Percentiles rank a stretch among this genome's conserved stretches.
These are phyloP conservation scores for Penicillium decumbens DNA, from an alignment of 2,329 filamentous ascomycete species.

Conservation along the genomic window DNA sequence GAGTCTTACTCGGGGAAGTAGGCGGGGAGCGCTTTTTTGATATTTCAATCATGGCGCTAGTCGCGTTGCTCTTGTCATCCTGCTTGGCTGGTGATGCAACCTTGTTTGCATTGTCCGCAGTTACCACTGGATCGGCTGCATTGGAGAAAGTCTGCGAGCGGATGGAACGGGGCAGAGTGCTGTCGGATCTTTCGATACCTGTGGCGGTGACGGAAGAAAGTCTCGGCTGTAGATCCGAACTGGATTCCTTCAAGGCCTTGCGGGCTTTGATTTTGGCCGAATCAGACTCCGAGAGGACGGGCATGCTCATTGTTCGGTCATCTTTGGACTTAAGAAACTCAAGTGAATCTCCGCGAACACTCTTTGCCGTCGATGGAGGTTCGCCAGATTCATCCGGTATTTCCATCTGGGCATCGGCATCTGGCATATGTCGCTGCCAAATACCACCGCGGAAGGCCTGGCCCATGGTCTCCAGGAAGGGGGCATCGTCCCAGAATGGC, in stretches of 20 bases:
- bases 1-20: slow-evolving; percentile 49
- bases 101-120: slow-evolving; percentile 62
- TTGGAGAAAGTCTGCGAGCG: slow-evolving; percentile 60
- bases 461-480: slow-evolving; percentile 75
- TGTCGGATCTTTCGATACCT: slow-evolving; percentile 32
- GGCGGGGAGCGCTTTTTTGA: slow-evolving; percentile 59
- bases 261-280: slow-evolving; percentile 25
- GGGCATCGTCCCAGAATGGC: slow-evolving; percentile 94
- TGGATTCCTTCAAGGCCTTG: slow-evolving; percentile 27
- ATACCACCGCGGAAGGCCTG: slow-evolving; percentile 83
- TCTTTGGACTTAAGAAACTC: slow-evolving; percentile 32
- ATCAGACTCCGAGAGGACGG: slow-evolving; percentile 26
- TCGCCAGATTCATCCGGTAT: slow-evolving; percentile 36
- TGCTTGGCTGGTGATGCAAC: slow-evolving; percentile 54
- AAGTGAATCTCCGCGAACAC: slow-evolving; percentile 18
- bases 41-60: slow-evolving; percentile 62
- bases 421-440: slow-evolving; percentile 53
- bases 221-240: slow-evolving; percentile 19
- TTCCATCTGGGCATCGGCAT: slow-evolving; percentile 37
- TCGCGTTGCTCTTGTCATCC: slow-evolving; percentile 57
- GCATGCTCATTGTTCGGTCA: slow-evolving; percentile 34
- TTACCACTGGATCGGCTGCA: slow-evolving; percentile 61
- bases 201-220: slow-evolving; percentile 25
- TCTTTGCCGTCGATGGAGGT: slow-evolving; percentile 20
- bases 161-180: slow-evolving; percentile 51